Conservation (phyloP, 2,329 filamentous ascomycete species). For the Colletotrichum graminicola region DNA sequence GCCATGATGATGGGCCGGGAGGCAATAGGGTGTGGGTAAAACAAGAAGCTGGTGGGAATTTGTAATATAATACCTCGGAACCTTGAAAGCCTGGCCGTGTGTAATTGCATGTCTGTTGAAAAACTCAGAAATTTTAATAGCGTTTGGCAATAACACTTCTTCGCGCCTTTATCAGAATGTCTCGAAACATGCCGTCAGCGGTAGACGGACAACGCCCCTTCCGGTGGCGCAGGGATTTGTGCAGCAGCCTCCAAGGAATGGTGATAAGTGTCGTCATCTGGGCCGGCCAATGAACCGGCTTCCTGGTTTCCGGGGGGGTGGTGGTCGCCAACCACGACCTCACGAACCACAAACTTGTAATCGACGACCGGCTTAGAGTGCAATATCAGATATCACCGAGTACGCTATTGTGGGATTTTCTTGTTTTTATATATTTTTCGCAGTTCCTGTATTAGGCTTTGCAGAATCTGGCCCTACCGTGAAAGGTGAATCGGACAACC, state of each 20-base stretch:
- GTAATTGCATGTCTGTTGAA: slow-evolving; percentile 1
- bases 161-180: neutral
- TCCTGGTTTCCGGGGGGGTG: neutral
- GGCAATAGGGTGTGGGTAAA: neutral
- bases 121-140: slow-evolving; percentile 27
- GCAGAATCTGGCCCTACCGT: neutral
- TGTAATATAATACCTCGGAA: slow-evolving; percentile 35
- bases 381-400: neutral
- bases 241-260: neutral
- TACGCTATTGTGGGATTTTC: too few species aligned
- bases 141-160: neutral
- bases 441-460: neutral
- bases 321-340: neutral
- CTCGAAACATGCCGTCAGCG: neutral
- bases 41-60: slow-evolving; percentile 2
- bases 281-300: slow-evolving; percentile 6
- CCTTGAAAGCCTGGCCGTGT: neutral
- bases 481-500: neutral
- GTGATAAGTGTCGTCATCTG: slow-evolving; percentile 29
- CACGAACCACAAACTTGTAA: neutral
- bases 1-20: neutral
- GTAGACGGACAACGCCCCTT: neutral
- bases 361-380: too few species aligned
- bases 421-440: neutral
- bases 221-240: neutral